Base-by-base conservation (phyloP, 2,329 filamentous ascomycete genomes). In the Penicillium sp. region DNA sequence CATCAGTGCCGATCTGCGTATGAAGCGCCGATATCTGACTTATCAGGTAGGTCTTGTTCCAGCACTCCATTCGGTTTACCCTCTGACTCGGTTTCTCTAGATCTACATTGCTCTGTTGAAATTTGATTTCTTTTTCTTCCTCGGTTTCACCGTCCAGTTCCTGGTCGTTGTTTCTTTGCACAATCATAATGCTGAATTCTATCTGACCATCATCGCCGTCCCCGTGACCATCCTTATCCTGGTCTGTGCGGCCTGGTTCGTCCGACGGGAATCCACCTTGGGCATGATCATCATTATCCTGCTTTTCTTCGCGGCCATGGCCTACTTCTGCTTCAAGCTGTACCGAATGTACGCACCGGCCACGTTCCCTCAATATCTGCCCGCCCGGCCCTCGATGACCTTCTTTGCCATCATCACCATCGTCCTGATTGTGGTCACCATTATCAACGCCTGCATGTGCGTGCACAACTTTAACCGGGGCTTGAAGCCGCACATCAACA, bases 41-140 rank as follows among this genome's bases (percentile, higher is more conserved):
- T 98, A 95, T 69, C 93, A 98, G 84, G 90, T 95, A 76, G 45
- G 77, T 15, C 12, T n/a, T 15, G 12, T 7, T n/a, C 38, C 23
- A 18, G 20, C 23, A n/a, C 12, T 25, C 15, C 38, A n/a, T 27
- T n/a, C 12, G 1, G 23, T 27, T 40, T 12, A 20, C 33, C 33
- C 10, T 40, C 53, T 62, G 69, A 56, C 65, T 37, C n/a, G 12
- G 2, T 42, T 6, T 37, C 0, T 25, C 4, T 55, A 95, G 91
- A 91, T 98, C 70, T 98, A 96, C 72, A 96, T 98, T 65, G 89
- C 93, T 32, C 81, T 98, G 9, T 81, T 98, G 58, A 98, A 98
- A 73, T 98, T 98, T 70, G 93, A 98, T 74, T 97, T 98, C 74
- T 98, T 98, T 83, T 97, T 98, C 78, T 98, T 98, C 79, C 83